A percentile compares a stretch with the other conserved stretches of the same genome.
Evolutionary conservation across 306 rosid species (phyloP).

Genomic region (Carpinus fangiana): DNA sequence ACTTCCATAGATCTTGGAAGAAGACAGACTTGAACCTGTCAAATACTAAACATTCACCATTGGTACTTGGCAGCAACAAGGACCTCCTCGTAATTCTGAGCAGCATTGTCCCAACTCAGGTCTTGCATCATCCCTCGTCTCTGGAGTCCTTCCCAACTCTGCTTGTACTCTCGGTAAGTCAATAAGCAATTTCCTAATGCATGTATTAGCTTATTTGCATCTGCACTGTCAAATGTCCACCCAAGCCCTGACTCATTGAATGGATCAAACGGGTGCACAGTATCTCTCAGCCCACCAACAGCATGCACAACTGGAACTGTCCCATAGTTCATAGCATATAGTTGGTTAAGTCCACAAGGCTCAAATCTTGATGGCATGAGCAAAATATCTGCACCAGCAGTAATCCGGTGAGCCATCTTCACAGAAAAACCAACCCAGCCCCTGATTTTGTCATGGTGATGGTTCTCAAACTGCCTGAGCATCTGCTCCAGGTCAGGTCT

Average conservation of each 20-base stretch:
- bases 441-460: constrained; percentile 54
- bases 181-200: constrained; percentile 75
- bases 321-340: constrained; percentile 91
- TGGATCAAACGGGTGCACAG: constrained; percentile 77
- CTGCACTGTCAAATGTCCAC: constrained; percentile 89
- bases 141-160: constrained; percentile 97
- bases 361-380: constrained; percentile 98
- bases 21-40: background rate
- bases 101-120: constrained; percentile 94
- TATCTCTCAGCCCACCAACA: constrained; percentile 90
- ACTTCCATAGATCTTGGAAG: background rate
- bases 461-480: constrained; percentile 57
- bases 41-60: constrained; percentile 41
- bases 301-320: constrained; percentile 94
- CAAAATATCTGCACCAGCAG: constrained; percentile 82
- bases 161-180: constrained; percentile 68
- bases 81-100: constrained; percentile 85
- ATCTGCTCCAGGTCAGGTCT: constrained; percentile 78
- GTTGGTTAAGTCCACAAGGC: constrained; percentile 96
- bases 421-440: constrained; percentile 97
- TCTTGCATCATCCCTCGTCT: constrained; percentile 87
- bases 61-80: constrained; percentile 90
- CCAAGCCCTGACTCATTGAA: constrained; percentile 76
- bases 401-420: constrained; percentile 83
- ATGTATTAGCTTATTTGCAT: constrained; percentile 53